phyloP scores from a whole-genome alignment of 106 monocot species.

The Dendrobium huoshanense region DNA sequence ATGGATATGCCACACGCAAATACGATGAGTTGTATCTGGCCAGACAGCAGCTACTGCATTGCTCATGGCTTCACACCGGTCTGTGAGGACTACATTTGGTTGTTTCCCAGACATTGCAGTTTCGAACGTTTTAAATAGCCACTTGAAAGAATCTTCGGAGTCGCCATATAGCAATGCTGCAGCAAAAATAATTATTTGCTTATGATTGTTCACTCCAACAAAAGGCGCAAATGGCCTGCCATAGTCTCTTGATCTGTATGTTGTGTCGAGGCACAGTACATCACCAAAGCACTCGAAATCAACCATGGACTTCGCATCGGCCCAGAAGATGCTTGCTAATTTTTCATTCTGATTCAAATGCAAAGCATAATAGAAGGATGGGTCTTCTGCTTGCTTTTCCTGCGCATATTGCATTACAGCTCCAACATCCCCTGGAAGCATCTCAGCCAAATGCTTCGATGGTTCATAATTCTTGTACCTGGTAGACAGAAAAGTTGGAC shows the following conservation, averaged over 20 bases:
- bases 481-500: background rate
- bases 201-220: constrained; percentile 34
- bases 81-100: constrained; percentile 25
- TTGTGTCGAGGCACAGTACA: constrained; percentile 36
- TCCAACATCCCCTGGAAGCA: constrained; percentile 26
- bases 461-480: background rate
- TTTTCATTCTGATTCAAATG: constrained; percentile 18
- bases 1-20: constrained; percentile 14
- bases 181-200: constrained; percentile 25
- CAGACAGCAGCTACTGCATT: constrained; percentile 13
- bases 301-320: constrained; percentile 25
- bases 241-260: constrained; percentile 16
- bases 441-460: background rate
- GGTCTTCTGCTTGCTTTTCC: constrained; percentile 19
- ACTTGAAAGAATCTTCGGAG: constrained; percentile 21
- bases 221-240: constrained; percentile 24
- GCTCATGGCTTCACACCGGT: constrained; percentile 7
- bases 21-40: constrained; percentile 18
- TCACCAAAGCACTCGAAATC: constrained; percentile 34
- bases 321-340: constrained; percentile 24
- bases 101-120: constrained; percentile 23
- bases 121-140: constrained; percentile 27
- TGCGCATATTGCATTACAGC: constrained; percentile 29
- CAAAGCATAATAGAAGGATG: constrained; percentile 24
- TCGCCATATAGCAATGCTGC: constrained; percentile 26